Evolutionary conservation across 176 grass and related monocot genomes (phyloP).

Genomic region (Dendrocalamus sinicus): DNA sequence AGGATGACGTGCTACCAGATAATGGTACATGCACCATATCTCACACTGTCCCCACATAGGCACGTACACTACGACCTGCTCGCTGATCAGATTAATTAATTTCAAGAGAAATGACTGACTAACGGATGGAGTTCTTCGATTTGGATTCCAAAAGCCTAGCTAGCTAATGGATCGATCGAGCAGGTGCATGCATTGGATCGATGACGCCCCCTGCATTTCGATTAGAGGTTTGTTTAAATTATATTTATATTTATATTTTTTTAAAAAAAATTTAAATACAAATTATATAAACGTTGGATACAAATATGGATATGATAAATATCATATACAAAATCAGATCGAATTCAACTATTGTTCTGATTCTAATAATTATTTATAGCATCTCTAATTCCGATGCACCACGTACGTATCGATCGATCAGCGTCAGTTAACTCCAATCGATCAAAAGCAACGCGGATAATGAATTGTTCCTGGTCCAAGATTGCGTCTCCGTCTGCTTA

Average conservation of each 20-base stretch:
- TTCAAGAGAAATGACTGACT: not conserved
- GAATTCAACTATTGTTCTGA: too few relatives aligned
- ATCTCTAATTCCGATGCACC: not conserved
- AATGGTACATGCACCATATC: too few relatives aligned
- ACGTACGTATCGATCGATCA: not conserved
- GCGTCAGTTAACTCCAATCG: not conserved
- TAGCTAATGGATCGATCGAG: not conserved
- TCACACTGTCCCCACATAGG: too few relatives aligned
- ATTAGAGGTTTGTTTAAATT: too few relatives aligned
- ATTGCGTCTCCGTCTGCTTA: constrained; percentile 23
- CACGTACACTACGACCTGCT: too few relatives aligned
- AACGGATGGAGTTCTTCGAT: not conserved
- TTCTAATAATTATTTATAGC: too few relatives aligned
- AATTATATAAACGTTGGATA: too few relatives aligned
- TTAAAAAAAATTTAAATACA: too few relatives aligned
- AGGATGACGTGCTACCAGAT: too few relatives aligned
- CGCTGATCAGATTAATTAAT: not conserved
- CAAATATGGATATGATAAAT: too few relatives aligned
- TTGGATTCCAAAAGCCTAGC: not conserved
- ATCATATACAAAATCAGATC: too few relatives aligned
- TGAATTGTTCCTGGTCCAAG: constrained; percentile 27
- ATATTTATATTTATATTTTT: too few relatives aligned
- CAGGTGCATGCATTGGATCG: not conserved
- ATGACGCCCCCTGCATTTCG: not conserved
- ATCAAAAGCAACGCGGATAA: not conserved